A percentile compares a stretch with the other conserved stretches of the same genome.
These are phyloP conservation scores for Thelonectria rubi DNA, from an alignment of 2,329 filamentous ascomycete species.

Conservation along the genomic window DNA sequence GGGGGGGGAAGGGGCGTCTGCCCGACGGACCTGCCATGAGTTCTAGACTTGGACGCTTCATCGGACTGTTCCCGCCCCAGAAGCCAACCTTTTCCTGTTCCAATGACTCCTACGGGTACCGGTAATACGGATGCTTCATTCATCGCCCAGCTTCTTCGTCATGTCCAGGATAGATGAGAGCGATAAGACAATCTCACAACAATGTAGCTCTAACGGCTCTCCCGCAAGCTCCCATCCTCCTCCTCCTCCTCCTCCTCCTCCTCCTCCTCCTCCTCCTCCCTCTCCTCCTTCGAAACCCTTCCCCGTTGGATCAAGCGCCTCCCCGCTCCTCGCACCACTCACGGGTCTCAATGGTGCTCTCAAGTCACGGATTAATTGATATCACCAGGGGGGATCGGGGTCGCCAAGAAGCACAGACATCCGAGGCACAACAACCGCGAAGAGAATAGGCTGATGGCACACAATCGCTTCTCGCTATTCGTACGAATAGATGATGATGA, in stretches of 20 bases:
- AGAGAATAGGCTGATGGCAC: background rate
- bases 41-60: too few species aligned
- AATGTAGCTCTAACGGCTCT: conserved; percentile 15
- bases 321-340: conserved; percentile 14
- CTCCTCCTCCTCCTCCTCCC: background rate
- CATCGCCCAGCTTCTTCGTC: background rate
- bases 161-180: background rate
- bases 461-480: background rate
- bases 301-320: conserved; percentile 6
- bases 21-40: too few species aligned
- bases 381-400: background rate
- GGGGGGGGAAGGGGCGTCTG: background rate
- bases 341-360: background rate
- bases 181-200: background rate
- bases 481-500: background rate
- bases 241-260: background rate
- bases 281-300: background rate
- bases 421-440: background rate
- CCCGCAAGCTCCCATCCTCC: background rate
- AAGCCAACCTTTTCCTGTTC: too few species aligned
- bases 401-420: conserved; percentile 11
- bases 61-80: too few species aligned
- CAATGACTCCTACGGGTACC: too few species aligned
- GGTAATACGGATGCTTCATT: too few species aligned
- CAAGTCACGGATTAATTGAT: conserved; percentile 24